A percentile compares a stretch with the other conserved stretches of the same genome.
Conservation (phyloP, 768 basidiomycete genomes). For the Hygrocybe punicea region DNA sequence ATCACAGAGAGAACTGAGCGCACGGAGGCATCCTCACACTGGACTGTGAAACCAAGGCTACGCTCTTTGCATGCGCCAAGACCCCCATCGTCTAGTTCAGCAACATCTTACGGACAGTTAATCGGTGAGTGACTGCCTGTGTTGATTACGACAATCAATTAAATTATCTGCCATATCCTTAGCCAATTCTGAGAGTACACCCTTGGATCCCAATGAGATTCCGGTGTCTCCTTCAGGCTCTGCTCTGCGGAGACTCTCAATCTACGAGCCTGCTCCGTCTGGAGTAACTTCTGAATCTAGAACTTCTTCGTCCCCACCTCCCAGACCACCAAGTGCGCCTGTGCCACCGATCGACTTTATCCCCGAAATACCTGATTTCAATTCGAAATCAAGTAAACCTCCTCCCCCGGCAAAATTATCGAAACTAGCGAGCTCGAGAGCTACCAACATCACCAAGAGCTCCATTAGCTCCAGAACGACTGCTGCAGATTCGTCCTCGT, state of each 20-base stretch:
- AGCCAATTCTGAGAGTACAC: slow-evolving; percentile 13
- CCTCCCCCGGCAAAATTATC: slow-evolving; percentile 40
- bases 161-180: background rate
- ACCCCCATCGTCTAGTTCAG: slow-evolving; percentile 38
- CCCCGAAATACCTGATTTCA: slow-evolving; percentile 54
- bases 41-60: slow-evolving; percentile 43
- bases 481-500: slow-evolving; percentile 51
- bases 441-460: slow-evolving; percentile 43
- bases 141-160: background rate
- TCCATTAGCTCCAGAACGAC: slow-evolving; percentile 56
- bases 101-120: slow-evolving; percentile 62
- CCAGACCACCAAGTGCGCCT: slow-evolving; percentile 42
- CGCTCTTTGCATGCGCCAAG: slow-evolving; percentile 39
- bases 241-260: slow-evolving; percentile 58
- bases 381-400: slow-evolving; percentile 44
- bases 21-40: slow-evolving; percentile 53
- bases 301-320: slow-evolving; percentile 37
- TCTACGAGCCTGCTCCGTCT: slow-evolving; percentile 56
- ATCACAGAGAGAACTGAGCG: slow-evolving; percentile 68
- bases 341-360: slow-evolving; percentile 47
- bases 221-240: slow-evolving; percentile 66
- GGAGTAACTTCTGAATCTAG: slow-evolving; percentile 44
- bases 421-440: slow-evolving; percentile 61
- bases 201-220: slow-evolving; percentile 54
- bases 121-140: slow-evolving; percentile 43